A percentile compares a stretch with the other conserved stretches of the same genome.
Evolutionary conservation across 179 eudicot species (phyloP).

Genomic region (Amaranthus tricolor): DNA sequence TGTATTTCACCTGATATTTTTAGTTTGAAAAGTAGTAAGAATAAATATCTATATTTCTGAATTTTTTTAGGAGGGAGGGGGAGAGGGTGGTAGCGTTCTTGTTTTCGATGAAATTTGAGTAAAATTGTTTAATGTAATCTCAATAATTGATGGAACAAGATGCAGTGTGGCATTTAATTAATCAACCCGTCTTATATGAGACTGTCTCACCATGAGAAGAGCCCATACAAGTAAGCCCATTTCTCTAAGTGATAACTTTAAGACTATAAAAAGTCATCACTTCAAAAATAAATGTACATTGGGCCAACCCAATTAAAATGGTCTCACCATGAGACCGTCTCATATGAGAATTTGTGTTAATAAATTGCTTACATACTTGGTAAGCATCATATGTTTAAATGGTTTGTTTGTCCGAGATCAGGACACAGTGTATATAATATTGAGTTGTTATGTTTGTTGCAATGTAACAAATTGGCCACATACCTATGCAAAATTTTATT

Average conservation of each 20-base stretch:
- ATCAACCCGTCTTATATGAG: no score
- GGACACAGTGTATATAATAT: not conserved
- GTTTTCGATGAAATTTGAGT: not conserved
- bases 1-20: not conserved
- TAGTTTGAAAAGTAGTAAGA: not conserved
- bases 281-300: no score
- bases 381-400: not conserved
- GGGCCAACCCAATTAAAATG: no score
- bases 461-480: not conserved
- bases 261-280: no score
- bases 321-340: no score
- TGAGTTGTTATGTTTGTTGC: not conserved
- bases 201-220: no score
- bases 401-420: not conserved
- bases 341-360: no score
- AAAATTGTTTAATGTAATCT: not conserved
- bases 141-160: slow-evolving; percentile 7
- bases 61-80: not conserved
- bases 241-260: no score
- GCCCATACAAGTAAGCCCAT: no score
- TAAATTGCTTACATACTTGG: not conserved
- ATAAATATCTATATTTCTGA: not conserved
- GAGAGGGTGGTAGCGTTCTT: not conserved
- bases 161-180: not conserved
- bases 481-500: not conserved